A percentile compares a stretch with the other conserved stretches of the same genome.
Conservation (phyloP, 371 early-diverging fungal species). For the Capillidium heterosporum region DNA sequence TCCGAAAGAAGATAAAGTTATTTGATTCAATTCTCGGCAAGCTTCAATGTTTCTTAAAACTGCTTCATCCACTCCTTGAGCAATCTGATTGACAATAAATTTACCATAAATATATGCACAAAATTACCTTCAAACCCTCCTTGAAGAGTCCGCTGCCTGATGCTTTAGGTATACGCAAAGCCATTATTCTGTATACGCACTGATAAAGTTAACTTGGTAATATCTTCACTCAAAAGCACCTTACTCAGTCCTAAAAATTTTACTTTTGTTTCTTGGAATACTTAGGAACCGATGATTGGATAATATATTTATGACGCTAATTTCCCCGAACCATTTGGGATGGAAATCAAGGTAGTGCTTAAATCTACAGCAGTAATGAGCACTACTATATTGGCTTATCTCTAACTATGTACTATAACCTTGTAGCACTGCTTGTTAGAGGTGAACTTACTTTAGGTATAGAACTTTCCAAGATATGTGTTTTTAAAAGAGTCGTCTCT, state of each 20-base stretch:
- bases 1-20: constrained; percentile 86
- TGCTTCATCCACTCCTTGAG: constrained; percentile 93
- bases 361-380: no score
- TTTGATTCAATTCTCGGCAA: constrained; percentile 74
- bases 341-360: no score
- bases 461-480: no score
- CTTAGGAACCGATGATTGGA: not conserved
- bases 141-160: constrained; percentile 81
- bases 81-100: constrained; percentile 24
- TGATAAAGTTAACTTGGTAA: not conserved
- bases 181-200: constrained; percentile 32
- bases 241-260: not conserved
- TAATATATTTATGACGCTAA: not conserved
- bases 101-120: not conserved
- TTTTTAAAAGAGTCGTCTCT: no score
- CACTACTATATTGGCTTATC: no score
- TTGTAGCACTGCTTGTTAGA: no score
- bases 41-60: constrained; percentile 88
- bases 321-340: no score
- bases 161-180: constrained; percentile 80
- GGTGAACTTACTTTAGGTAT: no score
- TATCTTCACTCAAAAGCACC: not conserved
- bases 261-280: not conserved
- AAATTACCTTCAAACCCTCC: constrained; percentile 86
- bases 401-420: no score